Conservation (phyloP, 2,329 filamentous ascomycete genomes). For the Didymellaceae sp. region DNA sequence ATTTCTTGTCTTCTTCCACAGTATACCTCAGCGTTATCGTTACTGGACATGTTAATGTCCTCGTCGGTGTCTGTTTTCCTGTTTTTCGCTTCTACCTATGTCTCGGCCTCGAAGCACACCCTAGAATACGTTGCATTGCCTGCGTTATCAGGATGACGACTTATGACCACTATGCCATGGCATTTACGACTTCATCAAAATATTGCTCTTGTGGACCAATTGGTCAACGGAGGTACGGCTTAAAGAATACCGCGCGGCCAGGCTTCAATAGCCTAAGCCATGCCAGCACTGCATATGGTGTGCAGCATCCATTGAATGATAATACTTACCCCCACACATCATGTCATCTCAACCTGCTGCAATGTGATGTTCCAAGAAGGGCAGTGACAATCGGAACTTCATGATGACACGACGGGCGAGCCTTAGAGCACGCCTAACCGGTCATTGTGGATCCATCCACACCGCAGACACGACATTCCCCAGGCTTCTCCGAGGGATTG, state of each 20-base stretch:
- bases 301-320: constrained; percentile 1
- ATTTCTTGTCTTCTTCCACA: background rate
- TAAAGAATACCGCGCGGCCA: background rate
- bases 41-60: background rate
- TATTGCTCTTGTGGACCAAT: background rate
- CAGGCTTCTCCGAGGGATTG: background rate
- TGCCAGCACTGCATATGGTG: background rate
- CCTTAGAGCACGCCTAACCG: constrained; percentile 9
- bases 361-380: too few species aligned
- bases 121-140: constrained; percentile 7
- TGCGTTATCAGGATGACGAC: constrained; percentile 1
- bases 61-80: background rate
- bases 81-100: background rate
- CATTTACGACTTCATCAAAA: background rate
- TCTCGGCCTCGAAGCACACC: background rate
- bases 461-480: constrained; percentile 4
- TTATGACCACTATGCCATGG: constrained; percentile 8
- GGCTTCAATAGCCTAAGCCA: background rate
- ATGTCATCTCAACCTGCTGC: background rate
- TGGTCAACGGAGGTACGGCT: background rate
- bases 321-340: background rate
- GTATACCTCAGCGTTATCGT: background rate
- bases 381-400: too few species aligned
- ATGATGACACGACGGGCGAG: constrained; percentile 4
- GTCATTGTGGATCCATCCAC: constrained; percentile 13